A percentile compares a stretch with the other conserved stretches of the same genome.
Evolutionary conservation across 768 basidiomycete genomes (phyloP).

Genomic region (Psilocybe sp.): DNA sequence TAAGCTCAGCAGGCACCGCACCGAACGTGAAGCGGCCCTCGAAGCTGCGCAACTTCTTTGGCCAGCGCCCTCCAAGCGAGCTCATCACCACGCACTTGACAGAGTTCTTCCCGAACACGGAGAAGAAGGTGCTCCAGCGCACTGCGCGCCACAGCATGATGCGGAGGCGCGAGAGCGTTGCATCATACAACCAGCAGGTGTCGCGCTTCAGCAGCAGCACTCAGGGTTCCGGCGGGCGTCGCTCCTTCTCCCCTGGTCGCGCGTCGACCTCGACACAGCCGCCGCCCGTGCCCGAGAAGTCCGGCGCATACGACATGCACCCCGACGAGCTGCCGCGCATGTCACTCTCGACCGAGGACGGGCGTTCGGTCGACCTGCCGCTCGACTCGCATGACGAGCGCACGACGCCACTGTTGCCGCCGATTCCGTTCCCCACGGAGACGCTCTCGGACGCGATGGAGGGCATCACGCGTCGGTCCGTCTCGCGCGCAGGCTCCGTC

Average conservation of each 20-base stretch:
- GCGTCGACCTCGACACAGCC: slow-evolving; percentile 47
- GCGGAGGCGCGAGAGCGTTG: slow-evolving; percentile 50
- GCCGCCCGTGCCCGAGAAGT: slow-evolving; percentile 39
- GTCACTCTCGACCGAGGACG: slow-evolving; percentile 75
- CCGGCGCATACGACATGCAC: slow-evolving; percentile 6
- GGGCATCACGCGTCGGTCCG: slow-evolving; percentile 35
- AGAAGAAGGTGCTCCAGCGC: slow-evolving; percentile 87
- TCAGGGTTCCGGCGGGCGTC: slow-evolving; percentile 42
- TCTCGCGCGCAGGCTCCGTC: slow-evolving; percentile 44
- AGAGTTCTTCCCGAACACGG: slow-evolving; percentile 93
- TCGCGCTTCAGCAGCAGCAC: slow-evolving; percentile 67
- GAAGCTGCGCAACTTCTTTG: slow-evolving; percentile 93
- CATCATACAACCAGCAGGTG: slow-evolving; percentile 46
- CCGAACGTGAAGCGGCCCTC: slow-evolving; percentile 50
- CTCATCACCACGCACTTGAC: slow-evolving; percentile 92
- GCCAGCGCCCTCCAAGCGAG: slow-evolving; percentile 95
- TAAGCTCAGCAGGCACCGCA: slow-evolving; percentile 28
- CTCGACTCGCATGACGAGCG: slow-evolving; percentile 40
- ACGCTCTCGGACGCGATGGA: slow-evolving; percentile 80
- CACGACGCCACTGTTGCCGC: slow-evolving; percentile 64
- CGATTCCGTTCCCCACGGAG: slow-evolving; percentile 75
- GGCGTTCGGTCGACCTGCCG: slow-evolving; percentile 60
- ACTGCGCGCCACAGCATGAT: slow-evolving; percentile 91
- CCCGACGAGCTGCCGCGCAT: slow-evolving; percentile 63
- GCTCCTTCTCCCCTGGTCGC: slow-evolving; percentile 38